A percentile compares a stretch with the other conserved stretches of the same genome.
phyloP scores from a whole-genome alignment of 2,329 filamentous ascomycete species.

The Cadophora malorum region DNA sequence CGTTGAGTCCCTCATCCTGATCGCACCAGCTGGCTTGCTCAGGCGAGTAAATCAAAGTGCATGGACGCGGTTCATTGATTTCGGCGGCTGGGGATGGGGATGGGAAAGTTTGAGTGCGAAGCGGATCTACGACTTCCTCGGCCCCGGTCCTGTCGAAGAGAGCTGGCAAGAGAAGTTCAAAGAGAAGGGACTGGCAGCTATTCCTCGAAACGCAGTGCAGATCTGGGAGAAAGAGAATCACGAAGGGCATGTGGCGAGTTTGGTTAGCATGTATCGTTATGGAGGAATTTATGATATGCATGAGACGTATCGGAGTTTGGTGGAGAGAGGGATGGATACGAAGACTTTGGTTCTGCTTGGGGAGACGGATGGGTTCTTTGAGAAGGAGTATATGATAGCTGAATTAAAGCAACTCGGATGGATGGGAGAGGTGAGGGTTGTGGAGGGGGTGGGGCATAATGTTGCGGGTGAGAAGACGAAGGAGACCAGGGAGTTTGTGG shows the following conservation, averaged over 20 bases:
- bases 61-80: constrained; percentile 17
- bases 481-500: constrained; percentile 23
- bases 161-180: constrained; percentile 53
- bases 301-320: constrained; percentile 44
- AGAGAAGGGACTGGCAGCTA: constrained; percentile 51
- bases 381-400: constrained; percentile 41
- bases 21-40: constrained; percentile 56
- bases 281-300: constrained; percentile 51
- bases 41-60: constrained; percentile 38
- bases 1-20: constrained; percentile 48
- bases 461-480: constrained; percentile 45
- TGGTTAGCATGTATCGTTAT: constrained; percentile 55
- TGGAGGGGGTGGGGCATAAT: constrained; percentile 49
- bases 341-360: constrained; percentile 46
- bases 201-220: constrained; percentile 50
- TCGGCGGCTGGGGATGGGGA: constrained; percentile 30
- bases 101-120: constrained; percentile 17
- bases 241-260: constrained; percentile 52
- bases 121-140: constrained; percentile 43
- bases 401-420: constrained; percentile 46
- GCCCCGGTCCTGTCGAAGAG: constrained; percentile 9
- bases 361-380: constrained; percentile 44
- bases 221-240: constrained; percentile 57
- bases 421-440: constrained; percentile 45
- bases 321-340: constrained; percentile 36